phyloP scores from a whole-genome alignment of 768 basidiomycete species.

The Hericium coralloides region DNA sequence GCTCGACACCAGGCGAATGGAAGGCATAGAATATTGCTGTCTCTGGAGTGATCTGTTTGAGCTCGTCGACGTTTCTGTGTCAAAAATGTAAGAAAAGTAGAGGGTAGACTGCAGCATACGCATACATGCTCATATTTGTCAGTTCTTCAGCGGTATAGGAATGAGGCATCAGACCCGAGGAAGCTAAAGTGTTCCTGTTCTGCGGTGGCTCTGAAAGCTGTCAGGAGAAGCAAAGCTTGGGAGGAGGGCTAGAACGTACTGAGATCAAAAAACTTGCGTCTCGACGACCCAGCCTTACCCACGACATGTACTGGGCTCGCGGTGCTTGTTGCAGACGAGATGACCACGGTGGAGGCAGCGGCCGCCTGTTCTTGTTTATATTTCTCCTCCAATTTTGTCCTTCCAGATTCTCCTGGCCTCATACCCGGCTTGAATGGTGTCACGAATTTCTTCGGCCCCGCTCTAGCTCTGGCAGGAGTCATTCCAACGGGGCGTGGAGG shows the following conservation, averaged over 20 bases:
- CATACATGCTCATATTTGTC: constrained; percentile 42
- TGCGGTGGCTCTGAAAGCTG: background rate
- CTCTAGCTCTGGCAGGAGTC: background rate
- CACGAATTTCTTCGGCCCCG: constrained; percentile 32
- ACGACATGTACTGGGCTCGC: background rate
- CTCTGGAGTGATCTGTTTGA: constrained; percentile 3
- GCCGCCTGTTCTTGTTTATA: background rate
- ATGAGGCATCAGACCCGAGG: constrained; percentile 47
- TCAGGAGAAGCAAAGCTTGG: background rate
- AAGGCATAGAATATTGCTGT: constrained; percentile 7
- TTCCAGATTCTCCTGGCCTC: constrained; percentile 35
- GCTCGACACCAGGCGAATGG: background rate
- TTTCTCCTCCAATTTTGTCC: constrained; percentile 12
- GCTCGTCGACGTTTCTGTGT: constrained; percentile 7
- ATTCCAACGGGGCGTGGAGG: constrained; percentile 1
- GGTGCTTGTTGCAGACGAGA: background rate
- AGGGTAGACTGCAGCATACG: background rate
- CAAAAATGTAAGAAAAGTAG: background rate
- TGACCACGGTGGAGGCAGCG: background rate
- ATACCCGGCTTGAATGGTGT: constrained; percentile 51
- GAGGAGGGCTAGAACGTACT: background rate
- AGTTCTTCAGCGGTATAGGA: constrained; percentile 33
- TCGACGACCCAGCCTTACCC: background rate
- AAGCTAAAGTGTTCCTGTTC: constrained; percentile 34
- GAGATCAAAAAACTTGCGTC: constrained; percentile 8